These are phyloP conservation scores for Clarkia xantiana DNA, from an alignment of 345 rosid species.

Conservation along the genomic window DNA sequence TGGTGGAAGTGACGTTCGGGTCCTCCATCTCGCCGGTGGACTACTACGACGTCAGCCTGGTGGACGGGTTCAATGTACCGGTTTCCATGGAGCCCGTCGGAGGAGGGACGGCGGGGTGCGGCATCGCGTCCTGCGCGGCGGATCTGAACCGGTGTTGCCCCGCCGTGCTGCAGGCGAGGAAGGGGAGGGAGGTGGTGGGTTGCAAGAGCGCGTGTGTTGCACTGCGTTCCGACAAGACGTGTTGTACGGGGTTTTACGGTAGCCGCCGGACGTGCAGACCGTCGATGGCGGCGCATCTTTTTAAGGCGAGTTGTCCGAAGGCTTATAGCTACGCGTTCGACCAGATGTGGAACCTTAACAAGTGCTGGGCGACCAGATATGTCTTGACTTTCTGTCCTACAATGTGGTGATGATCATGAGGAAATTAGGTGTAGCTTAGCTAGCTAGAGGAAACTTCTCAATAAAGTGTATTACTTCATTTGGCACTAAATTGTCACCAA, in stretches of 20 bases:
- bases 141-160: slow-evolving; percentile 27
- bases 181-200: slow-evolving; percentile 14
- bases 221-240: slow-evolving; percentile 23
- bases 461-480: too few species aligned
- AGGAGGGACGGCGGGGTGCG: slow-evolving; percentile 19
- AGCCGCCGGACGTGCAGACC: slow-evolving; percentile 23
- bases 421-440: too few species aligned
- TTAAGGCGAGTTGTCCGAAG: slow-evolving; percentile 27
- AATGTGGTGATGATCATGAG: background rate
- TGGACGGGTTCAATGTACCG: slow-evolving; percentile 29
- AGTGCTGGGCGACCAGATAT: slow-evolving; percentile 24
- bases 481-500: too few species aligned
- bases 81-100: slow-evolving; percentile 30
- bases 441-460: too few species aligned
- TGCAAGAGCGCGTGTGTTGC: slow-evolving; percentile 33
- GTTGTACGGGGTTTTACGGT: slow-evolving; percentile 25
- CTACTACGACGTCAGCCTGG: slow-evolving; percentile 32
- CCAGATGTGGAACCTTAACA: slow-evolving; percentile 20
- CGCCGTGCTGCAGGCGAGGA: slow-evolving; percentile 17
- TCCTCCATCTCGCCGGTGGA: slow-evolving; percentile 18
- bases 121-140: slow-evolving; percentile 19
- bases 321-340: slow-evolving; percentile 34
- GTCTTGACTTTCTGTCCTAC: slow-evolving; percentile 22
- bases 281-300: slow-evolving; percentile 15
- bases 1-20: slow-evolving; percentile 26